phyloP scores from a whole-genome alignment of 495 filamentous ascomycete species.

The Cercophora scortea region DNA sequence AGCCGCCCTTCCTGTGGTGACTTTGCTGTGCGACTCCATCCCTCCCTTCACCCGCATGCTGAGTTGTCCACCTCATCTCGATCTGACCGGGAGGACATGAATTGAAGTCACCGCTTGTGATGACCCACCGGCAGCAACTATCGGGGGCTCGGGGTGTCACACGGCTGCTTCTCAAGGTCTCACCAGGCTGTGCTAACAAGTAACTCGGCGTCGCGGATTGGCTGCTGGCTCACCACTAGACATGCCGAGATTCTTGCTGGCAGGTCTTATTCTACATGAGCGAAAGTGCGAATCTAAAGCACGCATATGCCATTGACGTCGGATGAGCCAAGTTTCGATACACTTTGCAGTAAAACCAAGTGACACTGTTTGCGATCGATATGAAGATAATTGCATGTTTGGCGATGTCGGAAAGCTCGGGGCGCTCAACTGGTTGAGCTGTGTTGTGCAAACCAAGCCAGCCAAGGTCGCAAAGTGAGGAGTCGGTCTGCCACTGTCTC shows the following conservation, averaged over 20 bases:
- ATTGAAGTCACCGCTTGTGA: not conserved
- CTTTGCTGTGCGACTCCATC: too few species aligned
- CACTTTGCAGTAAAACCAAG: not conserved
- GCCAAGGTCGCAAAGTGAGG: too few species aligned
- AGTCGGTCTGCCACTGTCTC: too few species aligned
- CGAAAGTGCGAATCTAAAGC: not conserved
- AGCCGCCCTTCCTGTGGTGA: too few species aligned
- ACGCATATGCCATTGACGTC: not conserved
- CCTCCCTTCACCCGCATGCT: too few species aligned
- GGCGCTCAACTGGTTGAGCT: too few species aligned
- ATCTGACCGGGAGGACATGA: not conserved
- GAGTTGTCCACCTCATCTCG: not conserved
- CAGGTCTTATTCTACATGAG: not conserved
- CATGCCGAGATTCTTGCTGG: not conserved
- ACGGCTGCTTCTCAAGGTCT: constrained; percentile 12
- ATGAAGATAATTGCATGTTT: too few species aligned
- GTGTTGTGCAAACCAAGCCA: too few species aligned
- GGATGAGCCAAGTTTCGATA: not conserved
- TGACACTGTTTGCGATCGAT: too few species aligned
- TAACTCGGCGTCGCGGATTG: not conserved
- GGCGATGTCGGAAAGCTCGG: too few species aligned
- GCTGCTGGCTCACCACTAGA: not conserved
- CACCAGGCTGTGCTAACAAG: constrained; percentile 11
- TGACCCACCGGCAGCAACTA: not conserved
- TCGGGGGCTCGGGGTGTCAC: constrained; percentile 6